Base-by-base conservation (phyloP, 805 yeast species). In the Debaryomyces maramus region DNA sequence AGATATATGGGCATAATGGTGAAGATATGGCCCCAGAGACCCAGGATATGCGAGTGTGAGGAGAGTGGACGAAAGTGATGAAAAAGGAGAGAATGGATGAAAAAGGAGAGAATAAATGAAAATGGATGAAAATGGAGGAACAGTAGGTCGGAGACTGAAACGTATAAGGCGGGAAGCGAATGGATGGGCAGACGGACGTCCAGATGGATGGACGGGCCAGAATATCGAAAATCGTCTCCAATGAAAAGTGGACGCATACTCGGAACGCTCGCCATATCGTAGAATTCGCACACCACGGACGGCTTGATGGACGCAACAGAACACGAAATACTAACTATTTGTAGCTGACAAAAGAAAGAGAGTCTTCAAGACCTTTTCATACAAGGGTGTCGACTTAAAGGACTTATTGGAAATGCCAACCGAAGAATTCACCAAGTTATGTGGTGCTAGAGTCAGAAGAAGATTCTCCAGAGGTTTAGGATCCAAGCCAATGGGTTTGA, bases 391-490 rank as follows among this genome's bases (percentile, higher is more conserved):
- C 70, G 97, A 90, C 73, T 85, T 93, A 69, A 84, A 84, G 67
- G 88, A 91, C 70, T 82, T 93, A 70, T 80, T 91, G 70, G 93
- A 86, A 75, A 78, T 91, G 82, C 78, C 88, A 73, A 87, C 89
- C 64, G 97, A 91, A 80, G 97, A 93, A 67, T 93, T 93, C 78
- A 84, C 91, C 75, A 86, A 91, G 75, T 81, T 93, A 70, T 88
- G 96, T 69, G 88, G 85, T 69, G 95, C 99, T 67, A 88, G 99
- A 81, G 97, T 91, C 70, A 91, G 98, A 85, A 88, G 99, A 88
- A 90, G 96, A 85, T 88, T 91, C 79, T 86, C 89, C 74, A 86
- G 96, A 80, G 98, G 98, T 80, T 81, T 91, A 67, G 90, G 86
- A 70, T 73, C 86, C 73, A 88, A 88, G 80, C 95, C 96, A 77